Evolutionary conservation across 2,329 filamentous ascomycete genomes (phyloP), one percentile per base, ranked within the genome.

Genomic region (Penicillium sp.): DNA sequence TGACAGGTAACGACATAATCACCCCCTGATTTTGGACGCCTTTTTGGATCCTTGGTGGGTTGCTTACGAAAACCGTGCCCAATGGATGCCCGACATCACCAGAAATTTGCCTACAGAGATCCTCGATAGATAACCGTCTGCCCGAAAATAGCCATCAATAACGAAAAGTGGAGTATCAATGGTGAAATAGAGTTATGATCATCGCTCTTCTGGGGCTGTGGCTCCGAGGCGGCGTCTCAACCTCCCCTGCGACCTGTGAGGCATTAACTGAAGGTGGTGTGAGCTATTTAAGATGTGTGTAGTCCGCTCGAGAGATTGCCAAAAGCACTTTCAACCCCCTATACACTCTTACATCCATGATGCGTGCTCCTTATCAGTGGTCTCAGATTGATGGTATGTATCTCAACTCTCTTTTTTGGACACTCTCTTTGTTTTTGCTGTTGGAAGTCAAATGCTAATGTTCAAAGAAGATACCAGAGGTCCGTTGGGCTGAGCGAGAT

Each of bases 1-100:
- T 59, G 51, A 51, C 52, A 49, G 25, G 40, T 52, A 22, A 26
- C 19, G n/a, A 43, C 30, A 43, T 52, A 14, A 38, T 30, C 40
- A 49, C 30, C 60, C 60, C 61, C 62, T 62, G 51, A 58, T 57
- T 30, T 37, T 16, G 30, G 22, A 19, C 14, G 14, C 37, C 37
- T 52, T 28, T 48, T 48, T 42, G 30, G 4, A 33, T 4, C 30
- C 30, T 33, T 33, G 28, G 19, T 30, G 33, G 25, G 14, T 52
- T 52, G 30, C 35, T n/a, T 28, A 37, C 38, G 14, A 8, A 37
- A 38, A 56, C 7, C 38, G 25, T 61, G 63, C 63, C 63, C 58
- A 61, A 65, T 45, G 45, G 54, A 53, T 63, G 53, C 63, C 63
- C 58, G 25, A 65, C 51, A 58, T 49, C 53, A 59, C 19, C 33